Evolutionary conservation across 1,284 basidiomycete genomes (phyloP).

Genomic region (Athelia psychrophila): DNA sequence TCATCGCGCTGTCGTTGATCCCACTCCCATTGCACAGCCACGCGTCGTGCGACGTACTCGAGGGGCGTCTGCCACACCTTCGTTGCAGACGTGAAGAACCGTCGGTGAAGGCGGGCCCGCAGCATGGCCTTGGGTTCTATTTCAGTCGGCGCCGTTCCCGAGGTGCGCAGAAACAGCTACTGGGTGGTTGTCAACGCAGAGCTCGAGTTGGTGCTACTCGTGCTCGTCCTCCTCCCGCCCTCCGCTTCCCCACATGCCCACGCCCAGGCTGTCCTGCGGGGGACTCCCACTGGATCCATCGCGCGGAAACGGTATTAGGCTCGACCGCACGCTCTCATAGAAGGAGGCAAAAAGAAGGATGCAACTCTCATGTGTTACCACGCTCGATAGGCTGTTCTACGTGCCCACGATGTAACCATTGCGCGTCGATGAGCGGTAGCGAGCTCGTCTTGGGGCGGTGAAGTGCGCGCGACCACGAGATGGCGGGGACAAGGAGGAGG

Average conservation of each 20-base stretch:
- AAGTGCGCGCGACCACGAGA: not conserved
- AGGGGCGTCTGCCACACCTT: constrained; percentile 67
- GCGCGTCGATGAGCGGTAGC: not conserved
- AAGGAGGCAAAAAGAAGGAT: too few species aligned
- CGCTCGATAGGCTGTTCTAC: not conserved
- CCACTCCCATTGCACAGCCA: constrained; percentile 58
- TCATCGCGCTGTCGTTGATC: constrained; percentile 38
- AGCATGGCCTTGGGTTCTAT: too few species aligned
- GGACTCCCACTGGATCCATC: not conserved
- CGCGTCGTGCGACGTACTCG: constrained; percentile 61
- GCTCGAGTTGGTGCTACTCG: not conserved
- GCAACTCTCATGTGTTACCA: not conserved
- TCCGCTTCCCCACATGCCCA: not conserved
- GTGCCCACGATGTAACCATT: not conserved
- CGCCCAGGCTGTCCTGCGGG: not conserved
- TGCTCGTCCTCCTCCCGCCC: not conserved
- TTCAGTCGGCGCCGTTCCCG: not conserved
- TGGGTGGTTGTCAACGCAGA: not conserved
- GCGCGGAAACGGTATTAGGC: not conserved
- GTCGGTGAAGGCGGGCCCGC: constrained; percentile 47
- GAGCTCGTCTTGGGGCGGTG: not conserved
- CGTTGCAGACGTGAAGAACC: constrained; percentile 75
- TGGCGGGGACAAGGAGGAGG: not conserved
- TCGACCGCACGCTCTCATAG: constrained; percentile 8
- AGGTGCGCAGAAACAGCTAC: not conserved